phyloP scores from a whole-genome alignment of 805 yeast genomes.

The Debaryomyces maramus region DNA sequence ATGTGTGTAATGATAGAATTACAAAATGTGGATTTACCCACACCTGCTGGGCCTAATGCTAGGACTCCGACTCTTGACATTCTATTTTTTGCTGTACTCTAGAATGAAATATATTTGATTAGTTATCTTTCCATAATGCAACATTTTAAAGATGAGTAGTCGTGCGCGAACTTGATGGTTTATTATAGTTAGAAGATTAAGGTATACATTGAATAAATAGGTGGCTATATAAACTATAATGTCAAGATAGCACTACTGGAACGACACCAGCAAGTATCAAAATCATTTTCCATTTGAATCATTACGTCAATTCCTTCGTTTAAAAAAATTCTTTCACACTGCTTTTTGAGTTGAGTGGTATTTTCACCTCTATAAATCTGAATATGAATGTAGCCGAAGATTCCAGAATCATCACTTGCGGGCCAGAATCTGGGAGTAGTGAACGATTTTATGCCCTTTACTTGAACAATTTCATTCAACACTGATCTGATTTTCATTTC shows the following conservation, averaged over 20 bases:
- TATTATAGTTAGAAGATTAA: neutral
- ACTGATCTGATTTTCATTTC: constrained; percentile 65
- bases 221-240: neutral
- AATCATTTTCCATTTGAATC: constrained; percentile 68
- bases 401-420: constrained; percentile 26
- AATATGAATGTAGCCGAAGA: constrained; percentile 74
- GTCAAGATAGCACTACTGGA: constrained; percentile 4
- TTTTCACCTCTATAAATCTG: constrained; percentile 71
- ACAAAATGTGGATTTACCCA: constrained; percentile 91
- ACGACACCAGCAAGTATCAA: constrained; percentile 70
- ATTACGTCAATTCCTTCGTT: constrained; percentile 51
- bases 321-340: constrained; percentile 57
- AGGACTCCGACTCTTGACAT: constrained; percentile 96
- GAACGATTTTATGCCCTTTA: constrained; percentile 81
- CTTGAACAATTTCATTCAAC: constrained; percentile 62
- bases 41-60: constrained; percentile 97
- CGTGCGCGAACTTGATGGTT: constrained; percentile 1
- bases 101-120: neutral
- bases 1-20: constrained; percentile 82
- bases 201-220: neutral
- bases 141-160: constrained; percentile 1
- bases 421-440: constrained; percentile 95
- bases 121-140: neutral
- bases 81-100: neutral
- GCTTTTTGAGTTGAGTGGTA: constrained; percentile 55